Conservation (phyloP, 805 yeast genomes). For the Debaryomyces hansenii region DNA sequence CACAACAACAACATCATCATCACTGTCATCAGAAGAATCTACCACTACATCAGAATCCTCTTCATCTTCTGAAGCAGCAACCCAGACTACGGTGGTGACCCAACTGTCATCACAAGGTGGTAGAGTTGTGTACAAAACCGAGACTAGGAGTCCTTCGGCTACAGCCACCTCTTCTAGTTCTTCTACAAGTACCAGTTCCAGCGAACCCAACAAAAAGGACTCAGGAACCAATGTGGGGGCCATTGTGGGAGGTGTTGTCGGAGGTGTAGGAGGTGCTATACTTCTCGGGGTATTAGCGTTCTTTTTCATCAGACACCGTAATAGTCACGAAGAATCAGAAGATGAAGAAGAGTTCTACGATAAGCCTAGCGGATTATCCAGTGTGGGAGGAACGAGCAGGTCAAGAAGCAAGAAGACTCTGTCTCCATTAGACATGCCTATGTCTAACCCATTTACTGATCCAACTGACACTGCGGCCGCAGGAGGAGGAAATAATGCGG, state of each 20-base stretch:
- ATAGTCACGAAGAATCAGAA: constrained; percentile 29
- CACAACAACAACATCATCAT: constrained; percentile 4
- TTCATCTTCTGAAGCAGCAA: neutral
- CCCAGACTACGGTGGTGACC: constrained; percentile 1
- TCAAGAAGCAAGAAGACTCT: constrained; percentile 15
- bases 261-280: constrained; percentile 36
- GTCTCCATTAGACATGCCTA: constrained; percentile 36
- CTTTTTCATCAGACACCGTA: constrained; percentile 32
- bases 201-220: constrained; percentile 3
- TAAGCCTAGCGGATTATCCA: constrained; percentile 18
- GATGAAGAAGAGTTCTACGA: constrained; percentile 40
- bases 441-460: constrained; percentile 62
- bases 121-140: constrained; percentile 8
- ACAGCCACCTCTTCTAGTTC: constrained; percentile 2
- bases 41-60: constrained; percentile 5
- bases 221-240: constrained; percentile 33
- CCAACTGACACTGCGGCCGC: constrained; percentile 49
- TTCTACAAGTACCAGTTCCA: neutral
- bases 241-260: constrained; percentile 47
- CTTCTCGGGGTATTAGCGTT: constrained; percentile 24
- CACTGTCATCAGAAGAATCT: constrained; percentile 4
- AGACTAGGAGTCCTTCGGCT: constrained; percentile 7
- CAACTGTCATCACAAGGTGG: constrained; percentile 7
- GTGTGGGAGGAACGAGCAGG: constrained; percentile 17
- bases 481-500: constrained; percentile 14